phyloP scores from a whole-genome alignment of 2,329 filamentous ascomycete genomes.

The Trichoderma sp. region DNA sequence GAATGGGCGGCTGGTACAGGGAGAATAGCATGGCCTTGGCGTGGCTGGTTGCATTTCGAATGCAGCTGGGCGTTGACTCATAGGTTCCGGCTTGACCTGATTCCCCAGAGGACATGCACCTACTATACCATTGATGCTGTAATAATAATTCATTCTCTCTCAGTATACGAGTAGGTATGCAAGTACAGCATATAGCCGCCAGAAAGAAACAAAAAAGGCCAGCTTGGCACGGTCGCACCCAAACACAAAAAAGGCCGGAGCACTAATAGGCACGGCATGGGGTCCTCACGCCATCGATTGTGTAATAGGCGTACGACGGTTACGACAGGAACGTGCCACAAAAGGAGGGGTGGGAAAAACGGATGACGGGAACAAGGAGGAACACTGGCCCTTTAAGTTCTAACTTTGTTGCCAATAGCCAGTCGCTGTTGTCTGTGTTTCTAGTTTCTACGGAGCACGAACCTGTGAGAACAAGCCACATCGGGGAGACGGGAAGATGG shows the following conservation, averaged over 20 bases:
- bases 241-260: neutral
- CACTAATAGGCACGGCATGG: constrained; percentile 8
- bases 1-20: neutral
- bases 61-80: constrained; percentile 6
- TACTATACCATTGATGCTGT: neutral
- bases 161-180: no score
- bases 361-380: neutral
- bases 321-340: constrained; percentile 19
- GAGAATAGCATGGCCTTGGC: neutral
- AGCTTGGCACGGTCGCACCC: neutral
- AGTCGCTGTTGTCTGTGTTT: neutral
- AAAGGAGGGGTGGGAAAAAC: constrained; percentile 8
- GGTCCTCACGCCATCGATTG: constrained; percentile 20
- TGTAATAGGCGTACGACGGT: constrained; percentile 20
- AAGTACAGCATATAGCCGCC: neutral
- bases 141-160: neutral
- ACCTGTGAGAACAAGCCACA: constrained; percentile 2
- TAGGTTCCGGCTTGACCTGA: neutral
- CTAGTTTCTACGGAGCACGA: neutral
- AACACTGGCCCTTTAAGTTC: neutral
- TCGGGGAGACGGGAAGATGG: constrained; percentile 1
- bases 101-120: neutral
- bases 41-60: constrained; percentile 9
- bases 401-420: neutral
- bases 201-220: neutral